Conservation (phyloP, 2,329 filamentous ascomycete species). For the Fusarium pseudonygamai region DNA sequence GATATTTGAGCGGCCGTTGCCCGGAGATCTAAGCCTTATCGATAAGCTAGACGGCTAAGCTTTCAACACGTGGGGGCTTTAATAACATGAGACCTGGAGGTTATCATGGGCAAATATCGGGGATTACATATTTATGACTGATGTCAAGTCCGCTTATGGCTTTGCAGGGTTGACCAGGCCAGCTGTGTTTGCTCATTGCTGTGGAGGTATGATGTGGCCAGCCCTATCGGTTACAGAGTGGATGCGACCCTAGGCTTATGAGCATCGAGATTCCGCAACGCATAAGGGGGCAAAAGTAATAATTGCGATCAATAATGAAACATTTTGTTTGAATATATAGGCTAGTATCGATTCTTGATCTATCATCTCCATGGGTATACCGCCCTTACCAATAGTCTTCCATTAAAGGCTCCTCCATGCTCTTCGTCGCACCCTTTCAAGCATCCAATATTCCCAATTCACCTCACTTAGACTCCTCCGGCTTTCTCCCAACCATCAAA, state of each 20-base stretch:
- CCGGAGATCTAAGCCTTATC: constrained; percentile 11
- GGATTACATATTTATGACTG: neutral
- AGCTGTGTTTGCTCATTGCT: neutral
- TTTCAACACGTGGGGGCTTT: constrained; percentile 1
- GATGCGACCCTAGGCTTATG: neutral
- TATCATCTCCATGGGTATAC: neutral
- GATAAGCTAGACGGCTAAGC: constrained; percentile 6
- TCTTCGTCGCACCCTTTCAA: neutral
- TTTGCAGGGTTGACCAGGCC: neutral
- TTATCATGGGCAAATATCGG: neutral
- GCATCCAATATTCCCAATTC: neutral
- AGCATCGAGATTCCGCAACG: neutral
- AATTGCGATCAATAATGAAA: neutral
- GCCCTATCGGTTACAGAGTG: neutral
- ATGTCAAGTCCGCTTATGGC: neutral
- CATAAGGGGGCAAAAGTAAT: neutral
- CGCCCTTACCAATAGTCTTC: neutral
- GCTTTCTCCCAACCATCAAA: constrained; percentile 53
- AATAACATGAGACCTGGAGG: neutral
- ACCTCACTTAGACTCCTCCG: neutral
- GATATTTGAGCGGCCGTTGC: neutral
- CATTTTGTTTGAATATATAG: neutral
- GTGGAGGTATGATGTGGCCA: neutral
- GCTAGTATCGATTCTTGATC: no score
- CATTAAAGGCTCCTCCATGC: neutral